Conservation (phyloP, 192 early-diverging fungal genomes). For the Linderina pennispora region DNA sequence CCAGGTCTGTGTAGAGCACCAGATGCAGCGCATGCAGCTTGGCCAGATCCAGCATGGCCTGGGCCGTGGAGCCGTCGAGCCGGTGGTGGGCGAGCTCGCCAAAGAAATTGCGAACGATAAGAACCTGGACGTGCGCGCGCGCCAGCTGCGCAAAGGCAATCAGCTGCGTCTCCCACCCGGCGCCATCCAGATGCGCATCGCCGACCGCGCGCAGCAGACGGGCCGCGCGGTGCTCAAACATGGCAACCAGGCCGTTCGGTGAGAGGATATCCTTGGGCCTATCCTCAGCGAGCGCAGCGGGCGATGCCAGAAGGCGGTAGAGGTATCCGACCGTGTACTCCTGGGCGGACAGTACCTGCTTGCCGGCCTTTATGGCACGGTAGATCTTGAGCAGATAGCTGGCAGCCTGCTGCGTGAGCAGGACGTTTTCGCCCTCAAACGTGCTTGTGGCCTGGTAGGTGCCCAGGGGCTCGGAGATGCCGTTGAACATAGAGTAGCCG, state of each 20-base stretch:
- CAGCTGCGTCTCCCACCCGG: neutral
- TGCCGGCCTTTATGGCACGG: slow-evolving; percentile 54
- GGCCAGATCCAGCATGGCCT: slow-evolving; percentile 19
- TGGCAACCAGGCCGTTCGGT: slow-evolving; percentile 49
- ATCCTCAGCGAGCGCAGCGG: neutral
- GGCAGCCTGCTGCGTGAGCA: slow-evolving; percentile 68
- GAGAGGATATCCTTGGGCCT: slow-evolving; percentile 52
- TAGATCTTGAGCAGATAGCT: slow-evolving; percentile 59
- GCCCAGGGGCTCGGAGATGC: slow-evolving; percentile 60
- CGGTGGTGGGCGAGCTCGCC: neutral
- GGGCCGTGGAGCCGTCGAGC: neutral
- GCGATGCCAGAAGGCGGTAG: slow-evolving; percentile 42
- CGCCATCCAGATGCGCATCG: neutral
- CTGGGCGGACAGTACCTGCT: slow-evolving; percentile 48
- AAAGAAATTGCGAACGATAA: neutral
- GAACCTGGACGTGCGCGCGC: neutral
- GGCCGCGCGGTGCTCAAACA: slow-evolving; percentile 29
- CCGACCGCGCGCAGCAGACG: neutral
- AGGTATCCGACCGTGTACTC: slow-evolving; percentile 49
- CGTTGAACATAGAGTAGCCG: slow-evolving; percentile 76
- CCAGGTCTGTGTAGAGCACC: slow-evolving; percentile 61
- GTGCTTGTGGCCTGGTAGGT: slow-evolving; percentile 74
- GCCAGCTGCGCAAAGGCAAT: neutral
- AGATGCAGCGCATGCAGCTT: slow-evolving; percentile 58
- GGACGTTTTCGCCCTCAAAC: slow-evolving; percentile 73